phyloP scores from a whole-genome alignment of 768 basidiomycete species.

The Collybiopsis confluens region DNA sequence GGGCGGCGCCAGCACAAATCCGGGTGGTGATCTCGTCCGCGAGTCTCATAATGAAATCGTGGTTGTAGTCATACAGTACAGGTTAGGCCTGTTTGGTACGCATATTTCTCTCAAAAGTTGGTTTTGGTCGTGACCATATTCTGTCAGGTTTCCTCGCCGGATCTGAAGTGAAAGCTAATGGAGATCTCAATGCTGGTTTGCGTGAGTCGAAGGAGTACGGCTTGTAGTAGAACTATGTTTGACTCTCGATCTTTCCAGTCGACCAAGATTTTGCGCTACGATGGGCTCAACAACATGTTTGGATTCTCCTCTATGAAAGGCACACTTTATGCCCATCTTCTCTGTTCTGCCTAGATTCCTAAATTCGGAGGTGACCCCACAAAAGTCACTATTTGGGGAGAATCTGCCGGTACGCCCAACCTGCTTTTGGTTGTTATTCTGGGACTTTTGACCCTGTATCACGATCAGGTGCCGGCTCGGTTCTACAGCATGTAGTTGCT shows the following conservation, averaged over 20 bases:
- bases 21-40: slow-evolving; percentile 20
- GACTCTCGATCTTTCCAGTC: slow-evolving; percentile 16
- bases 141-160: slow-evolving; percentile 25
- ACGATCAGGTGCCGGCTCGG: slow-evolving; percentile 25
- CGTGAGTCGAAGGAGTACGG: slow-evolving; percentile 17
- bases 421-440: not conserved
- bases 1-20: slow-evolving; percentile 15
- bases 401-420: slow-evolving; percentile 24
- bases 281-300: slow-evolving; percentile 31
- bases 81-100: slow-evolving; percentile 27
- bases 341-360: slow-evolving; percentile 21
- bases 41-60: slow-evolving; percentile 20
- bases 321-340: too few species aligned
- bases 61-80: slow-evolving; percentile 27
- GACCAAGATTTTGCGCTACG: slow-evolving; percentile 29
- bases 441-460: too few species aligned
- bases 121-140: not conserved
- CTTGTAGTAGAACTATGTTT: too few species aligned
- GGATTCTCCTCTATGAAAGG: not conserved
- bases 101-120: too few species aligned
- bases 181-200: slow-evolving; percentile 30
- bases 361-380: slow-evolving; percentile 27
- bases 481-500: slow-evolving; percentile 29
- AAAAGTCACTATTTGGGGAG: slow-evolving; percentile 33
- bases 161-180: slow-evolving; percentile 22